Conservation (phyloP, 2,329 filamentous ascomycete genomes). For the Dactylellina parvicollis region DNA sequence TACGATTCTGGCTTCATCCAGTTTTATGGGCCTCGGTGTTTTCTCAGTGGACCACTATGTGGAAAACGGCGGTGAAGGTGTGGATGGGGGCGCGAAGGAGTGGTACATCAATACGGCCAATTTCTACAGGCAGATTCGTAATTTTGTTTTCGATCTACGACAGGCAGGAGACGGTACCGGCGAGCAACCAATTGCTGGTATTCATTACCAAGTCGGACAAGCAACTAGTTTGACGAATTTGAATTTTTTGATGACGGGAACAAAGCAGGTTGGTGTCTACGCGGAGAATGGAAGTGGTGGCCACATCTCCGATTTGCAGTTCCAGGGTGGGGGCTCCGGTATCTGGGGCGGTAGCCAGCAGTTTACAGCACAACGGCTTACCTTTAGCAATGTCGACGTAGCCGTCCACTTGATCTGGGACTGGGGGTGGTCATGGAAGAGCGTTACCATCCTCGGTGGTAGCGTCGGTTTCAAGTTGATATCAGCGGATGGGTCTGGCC, state of each 20-base stretch:
- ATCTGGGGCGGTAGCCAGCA: conserved; percentile 67
- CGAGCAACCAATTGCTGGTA: neutral
- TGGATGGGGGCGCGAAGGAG: neutral
- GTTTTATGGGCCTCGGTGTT: conserved; percentile 84
- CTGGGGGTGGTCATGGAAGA: conserved; percentile 70
- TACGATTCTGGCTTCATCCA: conserved; percentile 75
- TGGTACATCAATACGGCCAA: conserved; percentile 68
- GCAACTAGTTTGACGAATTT: conserved; percentile 53
- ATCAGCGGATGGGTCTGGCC: conserved; percentile 60
- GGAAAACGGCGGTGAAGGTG: conserved; percentile 26
- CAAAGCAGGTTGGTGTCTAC: no score
- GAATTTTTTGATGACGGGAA: conserved; percentile 40
- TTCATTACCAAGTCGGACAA: conserved; percentile 54
- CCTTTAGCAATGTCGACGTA: conserved; percentile 64
- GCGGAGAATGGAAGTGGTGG: conserved; percentile 47
- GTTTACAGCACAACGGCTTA: conserved; percentile 69
- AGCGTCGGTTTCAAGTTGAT: conserved; percentile 65
- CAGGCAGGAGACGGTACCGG: neutral
- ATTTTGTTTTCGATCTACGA: conserved; percentile 65
- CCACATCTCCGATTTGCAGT: conserved; percentile 59
- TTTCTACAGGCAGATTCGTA: conserved; percentile 68
- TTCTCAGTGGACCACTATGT: conserved; percentile 89
- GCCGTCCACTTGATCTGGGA: conserved; percentile 70
- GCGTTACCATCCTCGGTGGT: conserved; percentile 67
- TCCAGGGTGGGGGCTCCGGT: conserved; percentile 66